Percentiles rank a stretch among this genome's conserved stretches.
These are phyloP conservation scores for Gigaspora rosea DNA, from an alignment of 192 early-diverging fungal genomes.

Conservation along the genomic window DNA sequence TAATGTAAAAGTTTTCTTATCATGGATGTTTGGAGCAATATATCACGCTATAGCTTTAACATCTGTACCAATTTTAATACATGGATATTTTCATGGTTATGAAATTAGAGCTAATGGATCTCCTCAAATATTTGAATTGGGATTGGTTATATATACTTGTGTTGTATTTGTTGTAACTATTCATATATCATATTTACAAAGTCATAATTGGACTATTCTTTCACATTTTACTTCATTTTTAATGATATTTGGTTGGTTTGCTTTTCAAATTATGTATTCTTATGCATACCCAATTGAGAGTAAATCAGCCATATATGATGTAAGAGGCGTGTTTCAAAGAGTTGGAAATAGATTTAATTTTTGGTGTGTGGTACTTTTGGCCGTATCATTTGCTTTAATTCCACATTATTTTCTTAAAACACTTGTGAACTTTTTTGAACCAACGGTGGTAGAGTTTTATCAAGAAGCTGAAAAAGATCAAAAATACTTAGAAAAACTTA, in stretches of 20 bases:
- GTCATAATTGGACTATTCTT: constrained; percentile 62
- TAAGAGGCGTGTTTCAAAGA: constrained; percentile 53
- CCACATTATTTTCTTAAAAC: constrained; percentile 53
- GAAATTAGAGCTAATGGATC: constrained; percentile 43
- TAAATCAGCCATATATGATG: constrained; percentile 50
- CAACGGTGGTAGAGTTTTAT: too few species aligned
- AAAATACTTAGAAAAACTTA: too few species aligned
- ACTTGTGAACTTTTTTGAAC: too few species aligned
- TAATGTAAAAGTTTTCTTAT: constrained; percentile 52
- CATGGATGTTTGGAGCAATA: constrained; percentile 59
- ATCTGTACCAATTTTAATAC: constrained; percentile 54
- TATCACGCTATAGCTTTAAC: constrained; percentile 55
- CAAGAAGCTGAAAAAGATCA: too few species aligned
- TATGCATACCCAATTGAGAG: constrained; percentile 59
- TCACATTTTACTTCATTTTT: constrained; percentile 60
- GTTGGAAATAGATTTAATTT: constrained; percentile 50
- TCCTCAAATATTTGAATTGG: constrained; percentile 55
- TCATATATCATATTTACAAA: constrained; percentile 73
- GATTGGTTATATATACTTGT: constrained; percentile 60
- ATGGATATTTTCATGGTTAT: constrained; percentile 39
- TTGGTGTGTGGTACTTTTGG: constrained; percentile 61
- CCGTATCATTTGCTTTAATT: constrained; percentile 52
- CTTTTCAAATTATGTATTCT: constrained; percentile 63
- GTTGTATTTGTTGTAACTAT: constrained; percentile 68
- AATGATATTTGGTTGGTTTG: constrained; percentile 62